Conservation (phyloP, 2,329 filamentous ascomycete species). For the Dactylellina parvicollis region DNA sequence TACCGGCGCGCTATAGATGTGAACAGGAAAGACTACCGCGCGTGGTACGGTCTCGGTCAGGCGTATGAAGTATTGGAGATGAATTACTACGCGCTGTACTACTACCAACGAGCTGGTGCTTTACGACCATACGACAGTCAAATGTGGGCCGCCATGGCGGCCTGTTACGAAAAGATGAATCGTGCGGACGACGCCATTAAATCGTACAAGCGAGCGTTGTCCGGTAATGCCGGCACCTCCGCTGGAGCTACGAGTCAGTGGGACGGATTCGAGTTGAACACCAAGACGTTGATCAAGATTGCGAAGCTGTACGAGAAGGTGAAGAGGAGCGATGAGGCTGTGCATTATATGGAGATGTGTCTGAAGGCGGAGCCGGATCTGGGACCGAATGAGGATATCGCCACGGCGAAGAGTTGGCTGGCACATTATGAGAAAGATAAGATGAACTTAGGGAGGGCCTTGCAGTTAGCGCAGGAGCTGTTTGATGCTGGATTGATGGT, state of each 20-base stretch:
- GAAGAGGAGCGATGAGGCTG: slow-evolving; percentile 79
- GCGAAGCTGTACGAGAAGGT: slow-evolving; percentile 86
- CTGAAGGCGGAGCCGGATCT: slow-evolving; percentile 85
- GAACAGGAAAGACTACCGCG: slow-evolving; percentile 94
- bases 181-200: slow-evolving; percentile 91
- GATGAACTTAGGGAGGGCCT: slow-evolving; percentile 78
- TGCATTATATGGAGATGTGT: slow-evolving; percentile 94
- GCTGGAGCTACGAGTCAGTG: slow-evolving; percentile 66
- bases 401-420: slow-evolving; percentile 92
- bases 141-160: slow-evolving; percentile 97
- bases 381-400: slow-evolving; percentile 89
- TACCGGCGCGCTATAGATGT: slow-evolving; percentile 92
- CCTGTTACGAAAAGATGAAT: slow-evolving; percentile 88
- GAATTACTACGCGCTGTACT: slow-evolving; percentile 96
- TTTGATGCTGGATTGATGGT: slow-evolving; percentile 97
- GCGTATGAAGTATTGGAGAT: slow-evolving; percentile 98
- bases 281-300: slow-evolving; percentile 89
- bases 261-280: slow-evolving; percentile 75
- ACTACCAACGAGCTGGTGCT: slow-evolving; percentile 94
- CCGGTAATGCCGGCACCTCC: slow-evolving; percentile 68
- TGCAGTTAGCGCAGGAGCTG: slow-evolving; percentile 84
- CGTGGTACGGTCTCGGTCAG: slow-evolving; percentile 96
- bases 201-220: slow-evolving; percentile 88
- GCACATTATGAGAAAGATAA: slow-evolving; percentile 80
- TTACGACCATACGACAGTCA: slow-evolving; percentile 96